Conservation (phyloP, 176 grass and related monocot species). For the Avena insularis region DNA sequence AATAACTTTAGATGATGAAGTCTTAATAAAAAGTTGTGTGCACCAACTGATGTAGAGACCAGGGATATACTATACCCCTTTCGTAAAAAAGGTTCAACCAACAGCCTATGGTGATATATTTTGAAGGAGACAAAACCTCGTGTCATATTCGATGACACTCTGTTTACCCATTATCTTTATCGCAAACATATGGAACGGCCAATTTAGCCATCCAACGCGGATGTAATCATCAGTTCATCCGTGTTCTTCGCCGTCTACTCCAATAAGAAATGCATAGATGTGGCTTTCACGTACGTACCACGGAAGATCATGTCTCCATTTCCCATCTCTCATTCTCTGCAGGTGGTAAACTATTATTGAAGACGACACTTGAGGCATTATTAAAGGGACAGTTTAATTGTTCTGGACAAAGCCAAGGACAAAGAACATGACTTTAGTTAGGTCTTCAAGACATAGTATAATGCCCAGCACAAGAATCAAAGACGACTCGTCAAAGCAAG, state of each 20-base stretch:
- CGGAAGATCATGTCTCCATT: constrained; percentile 6
- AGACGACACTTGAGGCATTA: not conserved
- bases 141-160: too few species aligned
- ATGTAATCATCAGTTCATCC: constrained; percentile 36
- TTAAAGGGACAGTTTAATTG: not conserved
- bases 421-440: constrained; percentile 37
- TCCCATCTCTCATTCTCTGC: constrained; percentile 26
- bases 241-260: constrained; percentile 17
- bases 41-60: too few species aligned
- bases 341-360: not conserved
- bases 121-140: too few species aligned
- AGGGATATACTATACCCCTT: too few species aligned
- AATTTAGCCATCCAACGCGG: not conserved
- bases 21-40: too few species aligned
- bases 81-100: too few species aligned
- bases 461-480: constrained; percentile 30
- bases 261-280: constrained; percentile 23
- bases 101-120: too few species aligned
- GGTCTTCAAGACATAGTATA: constrained; percentile 10
- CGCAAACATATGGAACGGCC: too few species aligned
- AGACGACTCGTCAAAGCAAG: constrained; percentile 27
- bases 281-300: constrained; percentile 21
- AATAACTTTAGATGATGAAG: too few species aligned
- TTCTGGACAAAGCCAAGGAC: constrained; percentile 43
- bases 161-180: too few species aligned